Conservation (phyloP, 163 green algal genomes). For the Smithsoniella earleae region DNA sequence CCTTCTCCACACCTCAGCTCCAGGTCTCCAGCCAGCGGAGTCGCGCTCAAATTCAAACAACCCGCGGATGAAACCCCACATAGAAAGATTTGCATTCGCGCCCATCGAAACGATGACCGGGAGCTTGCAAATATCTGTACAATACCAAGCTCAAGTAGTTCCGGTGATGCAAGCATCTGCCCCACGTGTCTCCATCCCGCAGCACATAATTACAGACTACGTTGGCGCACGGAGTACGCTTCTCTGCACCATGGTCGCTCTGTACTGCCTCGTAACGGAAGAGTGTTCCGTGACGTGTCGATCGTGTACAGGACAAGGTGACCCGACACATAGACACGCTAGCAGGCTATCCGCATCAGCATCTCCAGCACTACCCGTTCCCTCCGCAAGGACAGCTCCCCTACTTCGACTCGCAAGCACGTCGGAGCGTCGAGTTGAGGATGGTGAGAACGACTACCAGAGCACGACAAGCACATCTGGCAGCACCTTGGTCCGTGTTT, state of each 20-base stretch:
- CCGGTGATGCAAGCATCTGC: not conserved
- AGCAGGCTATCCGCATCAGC: no score
- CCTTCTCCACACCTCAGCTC: not conserved
- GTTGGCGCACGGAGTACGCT: not conserved
- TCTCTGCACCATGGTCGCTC: not conserved
- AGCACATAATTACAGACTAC: slow-evolving; percentile 27
- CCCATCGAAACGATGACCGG: slow-evolving; percentile 26
- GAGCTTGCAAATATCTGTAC: slow-evolving; percentile 26
- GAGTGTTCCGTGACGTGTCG: not conserved
- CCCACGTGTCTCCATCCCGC: slow-evolving; percentile 12
- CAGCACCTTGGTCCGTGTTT: no score
- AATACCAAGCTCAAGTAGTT: slow-evolving; percentile 15
- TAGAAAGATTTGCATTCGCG: slow-evolving; percentile 23
- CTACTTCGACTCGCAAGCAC: not conserved
- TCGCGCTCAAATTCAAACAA: not conserved
- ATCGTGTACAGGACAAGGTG: no score
- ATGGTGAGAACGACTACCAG: not conserved
- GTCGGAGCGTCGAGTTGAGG: no score
- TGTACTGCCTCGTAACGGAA: not conserved
- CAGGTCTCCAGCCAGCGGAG: not conserved
- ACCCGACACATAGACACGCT: no score
- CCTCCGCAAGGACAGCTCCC: no score
- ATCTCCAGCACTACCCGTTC: no score
- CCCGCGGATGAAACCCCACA: not conserved
- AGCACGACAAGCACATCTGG: not conserved